phyloP scores from a whole-genome alignment of 257 asterid genomes.

The Cinchona pubescens region DNA sequence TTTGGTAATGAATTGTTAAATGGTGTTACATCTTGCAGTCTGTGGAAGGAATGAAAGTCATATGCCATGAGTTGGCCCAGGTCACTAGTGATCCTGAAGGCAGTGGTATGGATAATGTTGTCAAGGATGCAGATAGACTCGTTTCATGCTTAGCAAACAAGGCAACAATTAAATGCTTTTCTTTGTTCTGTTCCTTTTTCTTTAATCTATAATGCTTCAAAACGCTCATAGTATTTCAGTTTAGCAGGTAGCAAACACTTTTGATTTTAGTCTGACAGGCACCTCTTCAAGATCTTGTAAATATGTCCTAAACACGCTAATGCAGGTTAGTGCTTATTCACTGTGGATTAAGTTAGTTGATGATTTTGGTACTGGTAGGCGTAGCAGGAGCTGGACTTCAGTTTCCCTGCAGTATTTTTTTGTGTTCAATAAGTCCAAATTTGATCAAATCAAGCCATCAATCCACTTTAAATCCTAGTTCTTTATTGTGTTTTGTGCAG shows the following conservation, averaged over 20 bases:
- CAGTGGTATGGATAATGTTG: constrained; percentile 64
- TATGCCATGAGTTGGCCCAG: constrained; percentile 87
- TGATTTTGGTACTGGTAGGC: neutral
- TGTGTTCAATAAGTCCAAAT: neutral
- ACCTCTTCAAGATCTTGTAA: constrained; percentile 99
- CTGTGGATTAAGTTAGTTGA: constrained; percentile 3
- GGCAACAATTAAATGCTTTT: constrained; percentile 37
- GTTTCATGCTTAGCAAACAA: constrained; percentile 95
- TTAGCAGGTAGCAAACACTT: constrained; percentile 87
- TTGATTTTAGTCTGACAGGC: constrained; percentile 87
- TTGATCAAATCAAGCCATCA: neutral
- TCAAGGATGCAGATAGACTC: constrained; percentile 93
- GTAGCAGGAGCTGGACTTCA: neutral
- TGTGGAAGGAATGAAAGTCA: constrained; percentile 99
- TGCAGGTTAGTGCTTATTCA: constrained; percentile 58
- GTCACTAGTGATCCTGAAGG: constrained; percentile 92
- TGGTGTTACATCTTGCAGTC: constrained; percentile 56
- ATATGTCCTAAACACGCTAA: constrained; percentile 95
- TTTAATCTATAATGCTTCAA: constrained; percentile 15
- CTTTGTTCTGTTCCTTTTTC: neutral
- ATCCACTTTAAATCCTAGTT: neutral
- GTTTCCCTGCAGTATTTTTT: neutral
- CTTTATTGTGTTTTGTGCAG: constrained; percentile 40
- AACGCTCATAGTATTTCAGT: constrained; percentile 19
- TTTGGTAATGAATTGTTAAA: neutral